Evolutionary conservation across 1,139 yeast genomes (phyloP).

Genomic region (Scheffersomyces quercinus): DNA sequence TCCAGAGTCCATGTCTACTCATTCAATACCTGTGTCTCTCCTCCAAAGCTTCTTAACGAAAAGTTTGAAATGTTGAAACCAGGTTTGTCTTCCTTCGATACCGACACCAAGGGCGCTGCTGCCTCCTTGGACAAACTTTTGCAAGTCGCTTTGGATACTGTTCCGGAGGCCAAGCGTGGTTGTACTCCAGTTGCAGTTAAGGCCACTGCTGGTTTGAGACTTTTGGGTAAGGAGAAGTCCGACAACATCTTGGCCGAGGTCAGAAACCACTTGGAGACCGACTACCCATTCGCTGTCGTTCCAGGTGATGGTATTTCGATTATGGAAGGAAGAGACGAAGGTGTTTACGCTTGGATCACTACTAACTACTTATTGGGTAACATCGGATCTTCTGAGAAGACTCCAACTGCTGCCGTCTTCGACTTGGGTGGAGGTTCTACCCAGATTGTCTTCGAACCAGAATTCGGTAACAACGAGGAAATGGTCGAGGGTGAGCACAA

Average conservation of each 20-base stretch:
- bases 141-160: constrained; percentile 67
- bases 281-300: constrained; percentile 90
- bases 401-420: constrained; percentile 92
- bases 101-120: constrained; percentile 85
- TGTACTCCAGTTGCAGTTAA: constrained; percentile 95
- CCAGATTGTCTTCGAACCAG: constrained; percentile 96
- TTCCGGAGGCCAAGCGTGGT: constrained; percentile 68
- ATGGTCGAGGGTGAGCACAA: constrained; percentile 90
- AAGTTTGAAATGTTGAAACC: constrained; percentile 88
- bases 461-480: constrained; percentile 53
- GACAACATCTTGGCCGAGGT: constrained; percentile 73
- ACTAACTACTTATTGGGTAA: constrained; percentile 90
- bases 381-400: constrained; percentile 72
- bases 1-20: constrained; percentile 93
- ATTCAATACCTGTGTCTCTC: constrained; percentile 80
- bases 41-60: constrained; percentile 79
- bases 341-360: constrained; percentile 99
- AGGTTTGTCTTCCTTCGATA: constrained; percentile 84
- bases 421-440: constrained; percentile 99
- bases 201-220: constrained; percentile 96
- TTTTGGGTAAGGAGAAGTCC: constrained; percentile 76
- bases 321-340: constrained; percentile 97
- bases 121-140: constrained; percentile 79
- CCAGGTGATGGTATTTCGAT: constrained; percentile 78
- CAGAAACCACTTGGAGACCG: constrained; percentile 65